A percentile compares a stretch with the other conserved stretches of the same genome.
Conservation (phyloP, 108 stramenopile genomes). For the Asterionellopsis glacialis region DNA sequence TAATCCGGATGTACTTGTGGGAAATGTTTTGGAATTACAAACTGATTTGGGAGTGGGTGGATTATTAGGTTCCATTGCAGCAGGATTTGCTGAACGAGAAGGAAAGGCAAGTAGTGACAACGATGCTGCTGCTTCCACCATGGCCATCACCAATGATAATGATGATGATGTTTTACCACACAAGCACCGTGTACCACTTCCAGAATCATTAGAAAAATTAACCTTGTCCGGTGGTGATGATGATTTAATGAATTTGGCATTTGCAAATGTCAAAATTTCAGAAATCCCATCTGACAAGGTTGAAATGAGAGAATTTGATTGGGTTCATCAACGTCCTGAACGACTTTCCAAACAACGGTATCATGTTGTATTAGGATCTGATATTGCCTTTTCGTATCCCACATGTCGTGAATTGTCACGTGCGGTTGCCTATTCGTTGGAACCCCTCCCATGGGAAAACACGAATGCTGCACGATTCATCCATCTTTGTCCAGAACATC, state of each 20-base stretch:
- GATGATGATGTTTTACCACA: slow-evolving; percentile 18
- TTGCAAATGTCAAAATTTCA: slow-evolving; percentile 10
- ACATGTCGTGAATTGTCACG: slow-evolving; percentile 31
- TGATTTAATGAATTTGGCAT: slow-evolving; percentile 6
- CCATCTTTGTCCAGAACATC: slow-evolving; percentile 1
- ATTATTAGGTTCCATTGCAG: slow-evolving; percentile 28
- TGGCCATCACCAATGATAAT: not conserved
- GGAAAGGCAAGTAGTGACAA: slow-evolving; percentile 2
- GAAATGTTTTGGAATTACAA: slow-evolving; percentile 30
- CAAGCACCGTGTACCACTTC: slow-evolving; percentile 4
- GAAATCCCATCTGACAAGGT: slow-evolving; percentile 12
- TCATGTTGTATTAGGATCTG: slow-evolving; percentile 19
- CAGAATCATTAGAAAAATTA: slow-evolving; percentile 16
- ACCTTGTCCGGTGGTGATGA: slow-evolving; percentile 28
- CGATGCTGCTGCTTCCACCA: not conserved
- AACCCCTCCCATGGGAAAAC: slow-evolving; percentile 12
- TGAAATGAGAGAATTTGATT: slow-evolving; percentile 21
- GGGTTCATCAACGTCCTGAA: slow-evolving; percentile 15
- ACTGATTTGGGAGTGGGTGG: slow-evolving; percentile 19
- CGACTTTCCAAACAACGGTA: slow-evolving; percentile 8
- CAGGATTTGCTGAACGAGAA: slow-evolving; percentile 14
- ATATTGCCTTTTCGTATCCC: slow-evolving; percentile 39
- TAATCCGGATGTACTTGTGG: slow-evolving; percentile 32
- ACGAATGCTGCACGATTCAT: not conserved
- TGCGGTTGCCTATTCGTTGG: slow-evolving; percentile 23